Evolutionary conservation across 208 protist genomes (phyloP), one percentile per base, ranked within the genome.

Genomic region (Kentomonas sorsogonicus): DNA sequence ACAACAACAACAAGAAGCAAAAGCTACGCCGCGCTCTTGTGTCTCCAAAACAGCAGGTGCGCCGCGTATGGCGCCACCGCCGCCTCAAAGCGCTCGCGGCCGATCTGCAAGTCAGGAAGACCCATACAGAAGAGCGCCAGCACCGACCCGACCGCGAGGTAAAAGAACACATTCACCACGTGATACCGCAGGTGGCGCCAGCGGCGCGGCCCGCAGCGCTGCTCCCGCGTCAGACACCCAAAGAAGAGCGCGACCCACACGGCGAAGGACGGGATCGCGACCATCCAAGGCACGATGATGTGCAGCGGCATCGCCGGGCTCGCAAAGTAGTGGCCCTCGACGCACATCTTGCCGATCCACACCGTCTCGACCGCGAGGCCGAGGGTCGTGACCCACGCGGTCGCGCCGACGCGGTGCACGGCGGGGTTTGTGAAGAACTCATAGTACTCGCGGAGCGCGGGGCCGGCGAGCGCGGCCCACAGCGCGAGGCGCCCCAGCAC

Each of bases 361-460:
- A 87, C 69, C 16, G 72, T 82, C 58, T 97, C 91, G 16, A 95
- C 56, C 1, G 74, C 45, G 43, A 96, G 68, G 36, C 55, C 77
- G 23, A 89, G 75, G 30, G 80, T 79, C 10, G 72, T 72, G 18
- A 97, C 82, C 91, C 95, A 98, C 16, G 84, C 82, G 31, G 79
- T 89, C 2, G 93, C 84, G 53, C 93, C 91, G 39, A 98, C 63
- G 43, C 87, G 88, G 57, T 92, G 86, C 33, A 82, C 79, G 44
- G 46, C 44, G 20, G 74, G 57, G 53, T 91, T 82, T 18, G 66
- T 73, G 38, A 97, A 83, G 64, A 85, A 98, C 60, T 94, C 67
- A 66, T 98, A 98, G 62, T 86, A 86, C 72, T 99, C 95, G 11
- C 94, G 70, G 36, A 97, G 53, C 18, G 59, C 89, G 0, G 94